Base-by-base conservation (phyloP, 2,329 filamentous ascomycete species). In the Fusarium duplospermum region DNA sequence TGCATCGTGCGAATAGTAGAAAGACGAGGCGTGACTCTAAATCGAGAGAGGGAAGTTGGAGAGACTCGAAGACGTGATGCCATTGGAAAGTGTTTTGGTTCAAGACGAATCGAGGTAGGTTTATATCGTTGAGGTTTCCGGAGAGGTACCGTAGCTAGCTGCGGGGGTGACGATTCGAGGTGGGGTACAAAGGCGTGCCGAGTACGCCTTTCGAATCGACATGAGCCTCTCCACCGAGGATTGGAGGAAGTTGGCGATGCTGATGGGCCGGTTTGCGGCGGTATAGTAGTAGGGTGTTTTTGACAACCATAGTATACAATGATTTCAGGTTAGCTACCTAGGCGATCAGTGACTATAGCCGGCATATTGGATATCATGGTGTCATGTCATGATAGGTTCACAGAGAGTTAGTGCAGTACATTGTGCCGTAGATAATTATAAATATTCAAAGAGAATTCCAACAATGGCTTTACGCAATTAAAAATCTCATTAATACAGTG, bases 1-100 rank as follows among this genome's bases (percentile, higher is more conserved):
- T 70, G 67, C 81, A 83, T 83, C 72, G 76, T 76, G 67, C 77
- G 76, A 62, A 71, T 62, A 24, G 40, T 59, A 16, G 54, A 60
- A 47, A 65, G 35, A 18, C 57, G 69, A 27, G 70, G 61, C 7
- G 52, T 3, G 4, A 31, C 36, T 64, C 50, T 61, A 38, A 62
- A 54, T 52, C 62, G 71, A 27, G 66, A 29, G 27, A 74, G 52
- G 7, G 59, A 65, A 22, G 13, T 13, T 16, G 45, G 38, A 36
- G 62, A 69, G 5, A 66, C 27, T 57, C 61, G 36, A 59, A 77
- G 47, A 57, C 72, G 72, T 24, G 72, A 73, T 36, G 64, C 64
- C 73, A 75, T 75, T 64, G 24, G 20, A 6, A n/a, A 6, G 16
- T 4, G 22, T 35, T 40, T 54, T 56, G 9, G 5, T 64, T n/a